Evolutionary conservation across 1,139 yeast species (phyloP).

Genomic region (Starmera stellimalicola): DNA sequence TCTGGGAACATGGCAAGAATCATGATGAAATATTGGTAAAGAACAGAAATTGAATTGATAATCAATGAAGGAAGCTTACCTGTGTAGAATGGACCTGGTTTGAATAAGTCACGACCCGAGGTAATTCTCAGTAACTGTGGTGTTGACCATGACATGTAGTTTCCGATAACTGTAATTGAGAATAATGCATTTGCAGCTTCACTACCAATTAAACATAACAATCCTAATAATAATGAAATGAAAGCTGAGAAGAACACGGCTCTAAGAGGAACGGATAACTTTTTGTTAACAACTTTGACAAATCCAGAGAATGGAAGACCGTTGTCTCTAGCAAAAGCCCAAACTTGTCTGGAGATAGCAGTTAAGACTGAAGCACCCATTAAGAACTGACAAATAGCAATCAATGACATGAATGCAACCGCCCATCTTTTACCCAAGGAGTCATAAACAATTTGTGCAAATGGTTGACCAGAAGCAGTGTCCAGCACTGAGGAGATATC

Average conservation of each 20-base stretch:
- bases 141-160: conserved; percentile 42
- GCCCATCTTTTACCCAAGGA: conserved; percentile 59
- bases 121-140: conserved; percentile 39
- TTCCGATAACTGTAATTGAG: conserved; percentile 43
- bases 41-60: conserved; percentile 26
- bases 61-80: conserved; percentile 38
- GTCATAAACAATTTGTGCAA: conserved; percentile 53
- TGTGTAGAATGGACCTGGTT: conserved; percentile 53
- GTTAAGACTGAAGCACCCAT: conserved; percentile 49
- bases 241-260: conserved; percentile 43
- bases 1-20: conserved; percentile 38
- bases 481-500: conserved; percentile 33
- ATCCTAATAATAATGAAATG: conserved; percentile 36
- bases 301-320: conserved; percentile 31
- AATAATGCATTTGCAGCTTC: conserved; percentile 48
- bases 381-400: conserved; percentile 44
- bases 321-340: conserved; percentile 37
- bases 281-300: conserved; percentile 40
- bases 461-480: conserved; percentile 37
- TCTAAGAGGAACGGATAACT: conserved; percentile 41
- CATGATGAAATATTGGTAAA: conserved; percentile 28
- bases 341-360: conserved; percentile 35
- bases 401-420: conserved; percentile 43
- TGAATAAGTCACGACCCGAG: conserved; percentile 33
- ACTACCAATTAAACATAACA: conserved; percentile 41